These are phyloP conservation scores for Dentipellis sp. DNA, from an alignment of 768 basidiomycete genomes.

Conservation along the genomic window DNA sequence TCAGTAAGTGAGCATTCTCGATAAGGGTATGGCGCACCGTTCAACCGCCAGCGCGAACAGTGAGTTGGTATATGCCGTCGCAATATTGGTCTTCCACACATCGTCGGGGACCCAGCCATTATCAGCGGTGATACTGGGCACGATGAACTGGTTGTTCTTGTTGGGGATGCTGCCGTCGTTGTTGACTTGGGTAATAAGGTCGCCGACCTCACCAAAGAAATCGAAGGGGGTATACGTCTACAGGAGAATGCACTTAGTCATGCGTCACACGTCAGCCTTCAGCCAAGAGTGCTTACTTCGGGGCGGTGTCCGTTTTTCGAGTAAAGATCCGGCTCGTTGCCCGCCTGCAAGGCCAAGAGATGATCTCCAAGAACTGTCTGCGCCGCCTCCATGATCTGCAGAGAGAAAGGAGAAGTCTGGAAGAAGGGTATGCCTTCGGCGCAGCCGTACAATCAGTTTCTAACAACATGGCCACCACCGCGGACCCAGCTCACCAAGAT, in stretches of 20 bases:
- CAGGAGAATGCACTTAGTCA: neutral
- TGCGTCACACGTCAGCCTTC: neutral
- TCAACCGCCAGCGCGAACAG: slow-evolving; percentile 9
- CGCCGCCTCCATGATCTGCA: slow-evolving; percentile 47
- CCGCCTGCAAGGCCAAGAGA: slow-evolving; percentile 60
- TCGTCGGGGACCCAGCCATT: slow-evolving; percentile 7
- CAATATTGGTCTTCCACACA: slow-evolving; percentile 12
- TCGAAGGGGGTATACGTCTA: slow-evolving; percentile 13
- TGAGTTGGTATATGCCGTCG: slow-evolving; percentile 1
- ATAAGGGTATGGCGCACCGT: slow-evolving; percentile 1
- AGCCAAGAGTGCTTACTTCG: slow-evolving; percentile 3
- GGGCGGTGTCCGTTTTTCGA: slow-evolving; percentile 15
- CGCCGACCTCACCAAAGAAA: slow-evolving; percentile 23
- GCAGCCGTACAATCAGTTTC: neutral
- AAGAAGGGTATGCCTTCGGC: slow-evolving; percentile 55
- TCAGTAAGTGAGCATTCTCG: neutral
- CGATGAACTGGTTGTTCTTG: slow-evolving; percentile 3
- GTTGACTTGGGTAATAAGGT: slow-evolving; percentile 7
- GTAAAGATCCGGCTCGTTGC: slow-evolving; percentile 78
- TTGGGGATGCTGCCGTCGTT: neutral
- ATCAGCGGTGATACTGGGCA: slow-evolving; percentile 10
- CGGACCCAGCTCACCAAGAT: slow-evolving; percentile 29
- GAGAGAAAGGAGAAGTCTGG: slow-evolving; percentile 41
- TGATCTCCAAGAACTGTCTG: slow-evolving; percentile 55
- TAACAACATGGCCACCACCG: neutral